These are phyloP conservation scores for Blastobotrys petasosporus DNA, from an alignment of 1,139 yeast genomes.

Conservation along the genomic window DNA sequence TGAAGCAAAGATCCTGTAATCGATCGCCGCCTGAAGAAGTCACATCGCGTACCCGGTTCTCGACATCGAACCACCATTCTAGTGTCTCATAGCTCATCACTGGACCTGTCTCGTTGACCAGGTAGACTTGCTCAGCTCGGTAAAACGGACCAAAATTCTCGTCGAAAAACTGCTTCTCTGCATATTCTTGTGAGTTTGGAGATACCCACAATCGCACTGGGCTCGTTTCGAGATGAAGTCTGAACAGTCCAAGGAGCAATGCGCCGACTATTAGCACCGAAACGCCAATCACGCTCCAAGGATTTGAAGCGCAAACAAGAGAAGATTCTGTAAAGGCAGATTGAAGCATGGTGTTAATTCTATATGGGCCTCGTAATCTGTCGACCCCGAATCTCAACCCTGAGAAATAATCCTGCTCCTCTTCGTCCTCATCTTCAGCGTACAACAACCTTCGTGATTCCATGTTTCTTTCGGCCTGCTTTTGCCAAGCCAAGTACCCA, in stretches of 20 bases:
- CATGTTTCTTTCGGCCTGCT: conserved; percentile 13
- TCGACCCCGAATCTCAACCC: conserved; percentile 9
- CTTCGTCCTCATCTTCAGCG: conserved; percentile 23
- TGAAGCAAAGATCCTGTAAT: conserved; percentile 71
- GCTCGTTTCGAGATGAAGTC: conserved; percentile 60
- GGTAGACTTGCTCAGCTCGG: conserved; percentile 76
- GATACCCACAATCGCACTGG: conserved; percentile 91
- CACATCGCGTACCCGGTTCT: conserved; percentile 43
- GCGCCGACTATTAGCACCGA: conserved; percentile 42
- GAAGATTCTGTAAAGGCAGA: conserved; percentile 46
- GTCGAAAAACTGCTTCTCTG: conserved; percentile 67
- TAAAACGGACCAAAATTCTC: conserved; percentile 86
- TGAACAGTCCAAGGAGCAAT: conserved; percentile 49
- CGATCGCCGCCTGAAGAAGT: conserved; percentile 26
- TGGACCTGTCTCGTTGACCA: conserved; percentile 63
- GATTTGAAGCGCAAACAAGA: conserved; percentile 37
- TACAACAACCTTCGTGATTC: conserved; percentile 21
- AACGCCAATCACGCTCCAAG: conserved; percentile 47
- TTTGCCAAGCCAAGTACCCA: conserved; percentile 14
- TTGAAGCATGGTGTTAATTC: conserved; percentile 43
- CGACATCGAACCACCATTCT: conserved; percentile 85
- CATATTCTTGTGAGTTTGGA: conserved; percentile 63
- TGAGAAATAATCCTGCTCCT: conserved; percentile 20
- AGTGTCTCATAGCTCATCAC: conserved; percentile 61
- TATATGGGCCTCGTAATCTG: conserved; percentile 33